phyloP scores from a whole-genome alignment of 768 basidiomycete species.

The Calocera cornea region DNA sequence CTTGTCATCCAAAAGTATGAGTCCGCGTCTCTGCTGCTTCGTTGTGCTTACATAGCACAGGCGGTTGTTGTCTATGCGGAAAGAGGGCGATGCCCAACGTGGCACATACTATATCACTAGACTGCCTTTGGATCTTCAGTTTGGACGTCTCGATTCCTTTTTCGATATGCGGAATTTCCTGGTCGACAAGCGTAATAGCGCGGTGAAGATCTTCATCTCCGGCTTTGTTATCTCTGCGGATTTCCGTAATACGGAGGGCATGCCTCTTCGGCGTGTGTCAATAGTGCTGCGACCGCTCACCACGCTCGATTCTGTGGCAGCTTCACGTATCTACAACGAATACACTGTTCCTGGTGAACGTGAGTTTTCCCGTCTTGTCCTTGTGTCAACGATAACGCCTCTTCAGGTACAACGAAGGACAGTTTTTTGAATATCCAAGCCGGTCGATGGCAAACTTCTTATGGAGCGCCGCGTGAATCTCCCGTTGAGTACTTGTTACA shows the following conservation, averaged over 20 bases:
- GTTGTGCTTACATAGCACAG: background rate
- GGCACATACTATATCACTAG: background rate
- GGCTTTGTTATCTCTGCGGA: background rate
- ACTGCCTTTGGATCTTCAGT: background rate
- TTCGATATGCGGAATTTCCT: background rate
- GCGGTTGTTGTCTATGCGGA: background rate
- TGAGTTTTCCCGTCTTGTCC: background rate
- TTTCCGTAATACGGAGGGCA: background rate
- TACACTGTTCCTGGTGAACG: background rate
- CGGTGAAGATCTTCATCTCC: background rate
- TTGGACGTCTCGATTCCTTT: background rate
- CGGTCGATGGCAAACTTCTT: background rate
- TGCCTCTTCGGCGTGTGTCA: background rate
- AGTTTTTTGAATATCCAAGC: background rate
- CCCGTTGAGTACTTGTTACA: background rate
- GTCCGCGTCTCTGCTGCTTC: too few species aligned
- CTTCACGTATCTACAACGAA: background rate
- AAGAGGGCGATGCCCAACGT: background rate
- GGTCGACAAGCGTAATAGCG: background rate
- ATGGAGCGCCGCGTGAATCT: background rate
- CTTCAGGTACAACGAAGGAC: background rate
- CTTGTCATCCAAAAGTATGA: too few species aligned
- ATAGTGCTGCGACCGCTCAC: background rate
- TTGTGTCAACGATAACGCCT: background rate
- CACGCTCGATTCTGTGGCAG: background rate